Evolutionary conservation across 2,329 filamentous ascomycete species (phyloP).

Genomic region (Hypomyces perniciosus): DNA sequence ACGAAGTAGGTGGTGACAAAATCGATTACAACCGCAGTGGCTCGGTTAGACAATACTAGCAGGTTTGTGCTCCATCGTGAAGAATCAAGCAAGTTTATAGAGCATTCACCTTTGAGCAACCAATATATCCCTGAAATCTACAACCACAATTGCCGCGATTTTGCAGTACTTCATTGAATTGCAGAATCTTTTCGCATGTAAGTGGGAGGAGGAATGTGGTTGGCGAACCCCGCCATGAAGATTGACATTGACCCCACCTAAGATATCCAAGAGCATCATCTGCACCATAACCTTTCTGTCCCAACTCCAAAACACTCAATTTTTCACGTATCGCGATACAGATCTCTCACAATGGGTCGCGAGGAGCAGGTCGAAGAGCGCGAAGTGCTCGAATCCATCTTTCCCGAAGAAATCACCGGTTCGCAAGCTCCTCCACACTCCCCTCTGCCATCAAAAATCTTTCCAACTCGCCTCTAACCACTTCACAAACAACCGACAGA

Average conservation of each 20-base stretch:
- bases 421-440: conserved; percentile 1
- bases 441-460: background rate
- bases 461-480: background rate
- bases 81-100: too few relatives aligned
- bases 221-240: conserved; percentile 23
- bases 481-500: conserved; percentile 45
- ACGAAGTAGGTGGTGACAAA: too few relatives aligned
- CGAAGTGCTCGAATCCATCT: conserved; percentile 96
- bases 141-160: too few relatives aligned
- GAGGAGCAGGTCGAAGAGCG: conserved; percentile 96
- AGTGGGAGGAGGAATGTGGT: too few relatives aligned
- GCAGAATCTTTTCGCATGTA: background rate
- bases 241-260: conserved; percentile 19
- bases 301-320: background rate
- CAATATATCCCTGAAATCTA: too few relatives aligned
- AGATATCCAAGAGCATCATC: conserved; percentile 4
- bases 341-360: conserved; percentile 46
- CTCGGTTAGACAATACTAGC: too few relatives aligned
- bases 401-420: conserved; percentile 96
- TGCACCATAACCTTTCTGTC: background rate
- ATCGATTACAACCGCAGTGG: too few relatives aligned
- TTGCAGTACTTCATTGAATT: background rate
- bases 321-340: background rate
- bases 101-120: background rate
- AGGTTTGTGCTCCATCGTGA: too few relatives aligned